Evolutionary conservation across 306 rosid species (phyloP), one percentile per base, ranked within the genome.

Genomic region (Rosa chinensis): DNA sequence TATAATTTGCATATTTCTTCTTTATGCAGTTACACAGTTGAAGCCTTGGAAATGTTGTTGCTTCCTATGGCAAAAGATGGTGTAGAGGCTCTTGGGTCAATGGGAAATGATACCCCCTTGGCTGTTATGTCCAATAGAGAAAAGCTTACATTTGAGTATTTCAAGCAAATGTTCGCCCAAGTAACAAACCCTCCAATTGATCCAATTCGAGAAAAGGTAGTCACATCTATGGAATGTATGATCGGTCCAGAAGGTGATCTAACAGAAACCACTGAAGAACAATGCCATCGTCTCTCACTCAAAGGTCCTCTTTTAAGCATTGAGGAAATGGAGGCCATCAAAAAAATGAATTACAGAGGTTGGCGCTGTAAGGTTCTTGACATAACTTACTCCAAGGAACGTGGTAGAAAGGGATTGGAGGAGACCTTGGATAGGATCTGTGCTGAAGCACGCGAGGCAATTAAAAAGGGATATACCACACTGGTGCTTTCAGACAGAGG

Each of bases 21-120:
- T 75, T 59, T 77, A 42, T 87, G 88, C 88, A 96, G 99, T 47
- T 96, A 93, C 79, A 88, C 98, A 50, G 77, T 87, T 79, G 99
- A 96, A 88, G 87, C 93, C 79, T 80, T 96, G 86, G 99, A 96
- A 78, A 96, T 93, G 96, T 86, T 96, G 82, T 83, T 96, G 84
- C 97, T 96, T 89, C 98, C 98, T n/a, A 96, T 96, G 99, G 99
- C 97, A 77, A 96, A 89, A 81, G 99, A 96, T 85, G 97, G 96
- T 17, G 88, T 73, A 35, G 98, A 96, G 87, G 96, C 99, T 58
- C 99, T 93, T 86, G 99, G 99, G 70, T 96, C 99, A 64, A 96
- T 96, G 99, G 98, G 99, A 81, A 96, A 93, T 52, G 99, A 96
- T 74, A 89, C 98, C 58, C 99, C 98, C 6, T 77, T 96, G 80